These are phyloP conservation scores for Phytophthora tentaculata DNA, from an alignment of 352 stramenopile species.

Conservation along the genomic window DNA sequence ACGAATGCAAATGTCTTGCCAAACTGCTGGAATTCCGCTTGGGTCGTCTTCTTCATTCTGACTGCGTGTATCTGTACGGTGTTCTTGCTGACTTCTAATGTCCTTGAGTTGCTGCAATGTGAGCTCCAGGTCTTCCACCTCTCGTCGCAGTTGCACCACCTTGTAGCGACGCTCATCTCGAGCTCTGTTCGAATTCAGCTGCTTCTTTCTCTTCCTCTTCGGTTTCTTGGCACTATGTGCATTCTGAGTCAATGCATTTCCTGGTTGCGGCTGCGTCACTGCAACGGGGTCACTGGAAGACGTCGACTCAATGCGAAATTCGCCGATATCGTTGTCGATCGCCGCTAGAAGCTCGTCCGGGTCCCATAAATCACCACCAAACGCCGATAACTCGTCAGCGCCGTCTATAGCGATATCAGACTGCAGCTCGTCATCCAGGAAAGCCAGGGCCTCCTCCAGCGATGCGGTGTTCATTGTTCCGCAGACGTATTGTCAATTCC, in stretches of 20 bases:
- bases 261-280: neutral
- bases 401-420: neutral
- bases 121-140: conserved; percentile 26
- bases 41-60: neutral
- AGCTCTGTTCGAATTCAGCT: conserved; percentile 35
- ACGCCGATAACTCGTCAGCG: neutral
- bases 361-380: conserved; percentile 7
- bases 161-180: conserved; percentile 33
- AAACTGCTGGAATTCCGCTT: conserved; percentile 22
- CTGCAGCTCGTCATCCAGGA: conserved; percentile 15
- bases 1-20: conserved; percentile 34
- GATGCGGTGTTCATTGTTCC: conserved; percentile 19
- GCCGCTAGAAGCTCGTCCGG: conserved; percentile 17
- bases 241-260: neutral
- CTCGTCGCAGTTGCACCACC: conserved; percentile 20
- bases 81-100: conserved; percentile 9
- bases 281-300: neutral
- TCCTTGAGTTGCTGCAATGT: conserved; percentile 24
- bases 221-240: neutral
- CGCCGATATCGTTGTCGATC: conserved; percentile 20
- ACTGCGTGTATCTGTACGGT: neutral
- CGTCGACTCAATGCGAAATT: conserved; percentile 4
- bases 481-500: too few species aligned
- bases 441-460: conserved; percentile 20
- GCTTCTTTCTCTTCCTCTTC: conserved; percentile 23